phyloP scores from a whole-genome alignment of 1,139 yeast species.

The Candida pseudocylindracea region DNA sequence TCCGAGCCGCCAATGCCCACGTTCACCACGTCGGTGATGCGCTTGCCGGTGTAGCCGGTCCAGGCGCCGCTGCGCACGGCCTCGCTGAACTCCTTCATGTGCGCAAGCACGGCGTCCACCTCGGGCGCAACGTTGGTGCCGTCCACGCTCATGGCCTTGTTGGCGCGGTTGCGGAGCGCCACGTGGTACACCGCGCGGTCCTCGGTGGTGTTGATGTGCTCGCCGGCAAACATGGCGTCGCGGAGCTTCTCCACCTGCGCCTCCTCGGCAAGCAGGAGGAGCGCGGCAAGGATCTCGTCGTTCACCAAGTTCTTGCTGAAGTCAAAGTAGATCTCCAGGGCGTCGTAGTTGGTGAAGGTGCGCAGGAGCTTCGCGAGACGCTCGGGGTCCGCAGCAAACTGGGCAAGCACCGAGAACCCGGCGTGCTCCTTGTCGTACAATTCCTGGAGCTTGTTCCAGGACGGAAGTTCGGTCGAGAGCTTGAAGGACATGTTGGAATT shows the following conservation, averaged over 20 bases:
- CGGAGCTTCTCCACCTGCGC: slow-evolving; percentile 75
- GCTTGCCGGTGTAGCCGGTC: slow-evolving; percentile 94
- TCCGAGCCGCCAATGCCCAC: slow-evolving; percentile 99
- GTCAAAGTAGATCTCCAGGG: slow-evolving; percentile 75
- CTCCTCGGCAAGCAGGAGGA: slow-evolving; percentile 70
- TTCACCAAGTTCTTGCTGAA: slow-evolving; percentile 85
- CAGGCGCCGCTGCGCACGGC: slow-evolving; percentile 78
- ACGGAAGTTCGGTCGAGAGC: slow-evolving; percentile 53
- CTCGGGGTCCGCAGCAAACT: slow-evolving; percentile 48
- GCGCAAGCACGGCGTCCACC: slow-evolving; percentile 75
- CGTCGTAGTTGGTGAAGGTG: slow-evolving; percentile 66
- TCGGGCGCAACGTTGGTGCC: slow-evolving; percentile 77
- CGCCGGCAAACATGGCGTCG: slow-evolving; percentile 81
- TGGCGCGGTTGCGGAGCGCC: slow-evolving; percentile 82
- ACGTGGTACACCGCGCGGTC: slow-evolving; percentile 92
- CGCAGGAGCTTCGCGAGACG: slow-evolving; percentile 60
- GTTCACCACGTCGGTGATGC: slow-evolving; percentile 83
- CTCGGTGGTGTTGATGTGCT: slow-evolving; percentile 87
- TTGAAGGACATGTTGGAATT: slow-evolving; percentile 14
- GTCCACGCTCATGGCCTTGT: slow-evolving; percentile 70
- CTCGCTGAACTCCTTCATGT: slow-evolving; percentile 90
- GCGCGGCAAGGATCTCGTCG: slow-evolving; percentile 49
- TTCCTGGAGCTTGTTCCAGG: slow-evolving; percentile 63
- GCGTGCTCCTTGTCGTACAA: slow-evolving; percentile 28
- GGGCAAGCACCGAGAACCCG: slow-evolving; percentile 48